Evolutionary conservation across 768 basidiomycete species (phyloP).

Genomic region (Leccinum fibrillosum): DNA sequence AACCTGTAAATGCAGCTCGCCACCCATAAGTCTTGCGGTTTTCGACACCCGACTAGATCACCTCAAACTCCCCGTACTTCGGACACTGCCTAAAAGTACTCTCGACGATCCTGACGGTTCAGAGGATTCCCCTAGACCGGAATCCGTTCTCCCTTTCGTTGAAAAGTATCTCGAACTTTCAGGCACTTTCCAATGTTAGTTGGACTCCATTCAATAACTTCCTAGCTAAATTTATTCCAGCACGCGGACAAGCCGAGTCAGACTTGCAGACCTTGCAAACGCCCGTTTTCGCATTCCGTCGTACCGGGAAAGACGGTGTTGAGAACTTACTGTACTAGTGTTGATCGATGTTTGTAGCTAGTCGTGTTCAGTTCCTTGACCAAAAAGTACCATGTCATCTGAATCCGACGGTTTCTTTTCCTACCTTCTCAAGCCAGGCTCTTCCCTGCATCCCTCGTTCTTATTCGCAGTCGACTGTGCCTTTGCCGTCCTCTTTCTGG

Average conservation of each 20-base stretch:
- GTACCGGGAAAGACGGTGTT: constrained; percentile 1
- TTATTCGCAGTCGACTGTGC: constrained; percentile 60
- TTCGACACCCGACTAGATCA: constrained; percentile 59
- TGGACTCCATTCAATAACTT: background rate
- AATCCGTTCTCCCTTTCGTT: constrained; percentile 38
- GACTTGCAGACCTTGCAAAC: background rate
- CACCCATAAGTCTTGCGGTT: constrained; percentile 40
- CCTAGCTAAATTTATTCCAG: constrained; percentile 4
- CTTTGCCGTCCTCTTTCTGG: constrained; percentile 54
- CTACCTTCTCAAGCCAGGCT: constrained; percentile 68
- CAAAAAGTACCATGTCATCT: constrained; percentile 16
- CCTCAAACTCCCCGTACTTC: constrained; percentile 48
- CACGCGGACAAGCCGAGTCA: background rate
- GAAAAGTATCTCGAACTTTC: constrained; percentile 57
- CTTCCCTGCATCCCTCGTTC: constrained; percentile 70
- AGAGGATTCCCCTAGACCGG: constrained; percentile 25
- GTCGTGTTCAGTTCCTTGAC: background rate
- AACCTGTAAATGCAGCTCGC: constrained; percentile 13
- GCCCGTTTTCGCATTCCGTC: constrained; percentile 13
- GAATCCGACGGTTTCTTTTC: constrained; percentile 42
- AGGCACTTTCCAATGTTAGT: constrained; percentile 45
- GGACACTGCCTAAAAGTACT: constrained; percentile 17
- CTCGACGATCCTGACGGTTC: constrained; percentile 16
- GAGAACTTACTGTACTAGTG: background rate
- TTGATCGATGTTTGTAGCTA: constrained; percentile 20